Base-by-base conservation (phyloP, 129 eudicot genomes). In the Chrysanthemum makinoi region DNA sequence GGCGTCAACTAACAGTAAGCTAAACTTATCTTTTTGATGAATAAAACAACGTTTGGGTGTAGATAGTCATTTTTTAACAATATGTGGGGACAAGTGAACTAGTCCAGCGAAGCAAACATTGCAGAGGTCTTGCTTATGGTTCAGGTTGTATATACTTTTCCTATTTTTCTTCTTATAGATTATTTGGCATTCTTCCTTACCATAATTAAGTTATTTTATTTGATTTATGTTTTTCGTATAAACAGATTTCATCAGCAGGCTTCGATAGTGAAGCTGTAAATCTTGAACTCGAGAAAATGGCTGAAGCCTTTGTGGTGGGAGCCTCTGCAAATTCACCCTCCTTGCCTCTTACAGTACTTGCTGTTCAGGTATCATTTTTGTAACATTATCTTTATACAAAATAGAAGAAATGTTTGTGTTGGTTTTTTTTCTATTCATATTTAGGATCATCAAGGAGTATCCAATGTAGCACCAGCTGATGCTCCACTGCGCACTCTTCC, bases 1-100 rank as follows among this genome's bases (percentile, higher is more conserved):
- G 98, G 98, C 98, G 98, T 59, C 98, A 93, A 73, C 83, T 93
- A 48, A 93, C 98, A 5, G 98, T 93, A 85, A 70, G 88, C 68
- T 75, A 75, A 43, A 15, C 73, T 35, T 4, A 65, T 65, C 33
- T 10, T 47, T 15, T 7, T 30, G 44, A 20, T 57, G 51, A 14
- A 68, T 10, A 4, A 56, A 70, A 47, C 12, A 57, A 8, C 60
- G 17, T 65, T 74, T 65, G 16, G 43, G 50, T 52, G 28, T 22
- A 47, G 28, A 39, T 7, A 39, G 8, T 39, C 46, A 39, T 39
- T 39, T 39, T 0, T 39, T 22, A 39, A 39, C 46, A 39, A 39
- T 39, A 12, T 51, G 46, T 33, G 11, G 19, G 3, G 5, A 11
- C 58, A 12, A 22, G 3, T 67, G 51, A 43, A 61, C 56, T 77